These are phyloP conservation scores for Trametes coccinea DNA, from an alignment of 768 basidiomycete species.

Conservation along the genomic window DNA sequence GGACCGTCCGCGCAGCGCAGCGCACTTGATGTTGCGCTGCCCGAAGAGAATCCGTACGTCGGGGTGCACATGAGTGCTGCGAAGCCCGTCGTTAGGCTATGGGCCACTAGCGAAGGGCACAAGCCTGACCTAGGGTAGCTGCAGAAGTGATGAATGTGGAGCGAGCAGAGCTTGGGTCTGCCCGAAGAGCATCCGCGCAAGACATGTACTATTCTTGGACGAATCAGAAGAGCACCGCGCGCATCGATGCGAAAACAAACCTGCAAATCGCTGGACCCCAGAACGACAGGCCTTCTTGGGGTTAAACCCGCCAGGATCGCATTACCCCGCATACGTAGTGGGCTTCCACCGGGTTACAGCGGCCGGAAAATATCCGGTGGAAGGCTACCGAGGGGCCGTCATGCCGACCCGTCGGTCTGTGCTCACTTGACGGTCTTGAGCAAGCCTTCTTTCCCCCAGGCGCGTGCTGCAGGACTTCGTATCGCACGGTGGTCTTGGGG, in stretches of 20 bases:
- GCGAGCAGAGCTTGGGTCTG: not conserved
- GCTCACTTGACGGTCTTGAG: slow-evolving; percentile 2
- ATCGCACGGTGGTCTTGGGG: not conserved
- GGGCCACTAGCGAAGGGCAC: not conserved
- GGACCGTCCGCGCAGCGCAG: not conserved
- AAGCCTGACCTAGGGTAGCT: not conserved
- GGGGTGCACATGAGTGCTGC: slow-evolving; percentile 10
- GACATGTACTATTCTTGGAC: not conserved
- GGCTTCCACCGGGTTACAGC: not conserved
- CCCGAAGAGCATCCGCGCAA: slow-evolving; percentile 12
- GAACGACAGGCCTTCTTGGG: slow-evolving; percentile 1
- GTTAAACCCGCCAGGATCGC: not conserved
- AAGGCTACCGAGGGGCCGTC: not conserved
- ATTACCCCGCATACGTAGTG: slow-evolving; percentile 7
- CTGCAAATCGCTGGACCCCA: not conserved
- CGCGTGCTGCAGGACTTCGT: not conserved
- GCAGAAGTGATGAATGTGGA: slow-evolving; percentile 12
- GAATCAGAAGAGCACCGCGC: slow-evolving; percentile 1
- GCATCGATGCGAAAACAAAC: not conserved
- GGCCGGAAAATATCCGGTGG: slow-evolving; percentile 9
- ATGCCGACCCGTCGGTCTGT: slow-evolving; percentile 10
- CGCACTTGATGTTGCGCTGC: not conserved
- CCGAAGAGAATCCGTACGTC: slow-evolving; percentile 15
- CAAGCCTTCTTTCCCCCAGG: not conserved
- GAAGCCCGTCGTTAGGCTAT: not conserved